Conservation (phyloP, 140 eudicot genomes). For the Stevia rebaudiana region DNA sequence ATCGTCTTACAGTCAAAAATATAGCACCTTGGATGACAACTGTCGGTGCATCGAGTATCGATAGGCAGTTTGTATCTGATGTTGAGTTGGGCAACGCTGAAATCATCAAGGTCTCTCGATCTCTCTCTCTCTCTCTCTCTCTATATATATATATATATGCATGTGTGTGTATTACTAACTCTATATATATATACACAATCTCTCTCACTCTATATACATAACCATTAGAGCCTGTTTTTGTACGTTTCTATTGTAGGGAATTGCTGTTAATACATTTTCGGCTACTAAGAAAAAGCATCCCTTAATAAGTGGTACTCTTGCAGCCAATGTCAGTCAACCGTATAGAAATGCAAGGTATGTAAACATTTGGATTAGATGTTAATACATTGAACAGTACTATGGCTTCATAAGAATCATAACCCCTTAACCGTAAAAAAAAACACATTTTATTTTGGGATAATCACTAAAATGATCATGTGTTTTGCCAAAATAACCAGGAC, state of each 20-base stretch:
- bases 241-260: conserved; percentile 42
- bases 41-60: conserved; percentile 66
- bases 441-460: no score
- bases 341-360: conserved; percentile 30
- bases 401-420: no score
- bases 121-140: conserved; percentile 4
- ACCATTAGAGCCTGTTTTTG: background rate
- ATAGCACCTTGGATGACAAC: conserved; percentile 83
- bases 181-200: no score
- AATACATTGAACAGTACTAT: no score
- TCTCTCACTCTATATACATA: no score
- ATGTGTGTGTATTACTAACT: no score
- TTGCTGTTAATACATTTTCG: conserved; percentile 60
- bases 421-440: no score
- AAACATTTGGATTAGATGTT: background rate
- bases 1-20: conserved; percentile 35
- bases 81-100: conserved; percentile 61
- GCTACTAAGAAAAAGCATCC: conserved; percentile 47
- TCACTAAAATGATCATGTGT: no score
- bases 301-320: conserved; percentile 57
- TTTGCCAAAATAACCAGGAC: no score
- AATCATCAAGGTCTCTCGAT: conserved; percentile 30
- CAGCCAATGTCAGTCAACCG: conserved; percentile 22
- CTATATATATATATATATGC: no score
- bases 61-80: conserved; percentile 48